Evolutionary conservation across 495 filamentous ascomycete genomes (phyloP), one percentile per base, ranked within the genome.

Genomic region (Penicillium salamii): DNA sequence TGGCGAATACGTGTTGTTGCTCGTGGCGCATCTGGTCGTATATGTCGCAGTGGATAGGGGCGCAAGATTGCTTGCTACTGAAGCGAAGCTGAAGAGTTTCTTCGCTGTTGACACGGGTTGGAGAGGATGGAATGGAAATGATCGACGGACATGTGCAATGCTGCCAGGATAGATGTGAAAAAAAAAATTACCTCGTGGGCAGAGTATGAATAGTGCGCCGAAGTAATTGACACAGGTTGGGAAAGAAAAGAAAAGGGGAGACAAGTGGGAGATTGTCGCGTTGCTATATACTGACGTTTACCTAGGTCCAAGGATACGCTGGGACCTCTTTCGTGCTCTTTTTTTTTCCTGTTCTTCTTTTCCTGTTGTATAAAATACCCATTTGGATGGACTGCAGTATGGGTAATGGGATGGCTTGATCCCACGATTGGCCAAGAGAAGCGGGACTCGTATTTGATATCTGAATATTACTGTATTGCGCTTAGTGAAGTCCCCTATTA

Each of bases 141-240:
- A 26, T 26, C 23, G 23, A 8, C n/a, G n/a, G n/a, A n/a, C 23
- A 26, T 26, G 23, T 8, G 23, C 23, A 8, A 26, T 4, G 3
- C 23, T 26, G 23, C 23, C 23, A 26, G 23, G 23, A 26, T 26
- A 54, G 43, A 49, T 53, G 35, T 36, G 48, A 40, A 34, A 50
- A 42, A 24, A 39, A 28, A 36, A 43, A n/a, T n/a, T n/a, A n/a
- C n/a, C n/a, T n/a, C n/a, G n/a, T n/a, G 43, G 46, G 24, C 42
- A 51, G 54, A 56, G 53, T 57, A n/a, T 15, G n/a, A 29, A 17
- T 52, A 60, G 50, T 53, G 39, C 40, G 49, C 49, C 48, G 14
- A 21, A 52, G 45, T 40, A 20, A 14, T 32, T 32, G 31, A 39
- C 45, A 40, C 4, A 9, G 36, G 38, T 20, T 19, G 26, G 32